Percentiles rank a stretch among this genome's conserved stretches.
Evolutionary conservation across 768 basidiomycete genomes (phyloP).

Genomic region (Daedalea quercina): DNA sequence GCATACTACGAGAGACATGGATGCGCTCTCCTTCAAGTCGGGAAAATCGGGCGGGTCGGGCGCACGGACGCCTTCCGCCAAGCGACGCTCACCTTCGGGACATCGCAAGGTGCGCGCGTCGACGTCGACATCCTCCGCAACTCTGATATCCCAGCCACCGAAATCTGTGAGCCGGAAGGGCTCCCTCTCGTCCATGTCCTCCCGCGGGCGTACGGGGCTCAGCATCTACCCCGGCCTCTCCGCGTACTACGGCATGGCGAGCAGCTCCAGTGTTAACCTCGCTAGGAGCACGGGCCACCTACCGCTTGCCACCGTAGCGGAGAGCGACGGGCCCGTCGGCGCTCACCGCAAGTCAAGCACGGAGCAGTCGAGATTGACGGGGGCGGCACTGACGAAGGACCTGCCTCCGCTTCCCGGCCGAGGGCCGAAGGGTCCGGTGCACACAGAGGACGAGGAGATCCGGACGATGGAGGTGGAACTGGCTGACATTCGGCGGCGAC

Average conservation of each 20-base stretch:
- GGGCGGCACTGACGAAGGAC: constrained; percentile 3
- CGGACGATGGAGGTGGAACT: constrained; percentile 48
- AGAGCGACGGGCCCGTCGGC: constrained; percentile 30
- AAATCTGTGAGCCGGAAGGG: constrained; percentile 35
- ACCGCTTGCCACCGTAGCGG: constrained; percentile 45
- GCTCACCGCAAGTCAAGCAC: constrained; percentile 24
- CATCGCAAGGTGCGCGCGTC: constrained; percentile 7
- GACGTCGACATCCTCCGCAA: constrained; percentile 4
- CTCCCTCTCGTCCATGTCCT: constrained; percentile 50
- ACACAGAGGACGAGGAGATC: constrained; percentile 28
- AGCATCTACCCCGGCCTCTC: constrained; percentile 19
- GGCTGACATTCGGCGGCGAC: constrained; percentile 59
- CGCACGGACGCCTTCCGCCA: constrained; percentile 16
- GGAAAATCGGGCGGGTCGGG: constrained; percentile 19
- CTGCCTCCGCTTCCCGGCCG: constrained; percentile 6
- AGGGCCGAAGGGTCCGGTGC: constrained; percentile 7
- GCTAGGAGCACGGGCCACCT: constrained; percentile 41
- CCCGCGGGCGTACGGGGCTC: constrained; percentile 24
- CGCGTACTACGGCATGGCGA: constrained; percentile 27
- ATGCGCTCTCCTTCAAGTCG: constrained; percentile 21
- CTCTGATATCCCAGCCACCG: constrained; percentile 14
- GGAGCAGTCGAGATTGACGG: constrained; percentile 8
- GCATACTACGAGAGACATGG: constrained; percentile 15
- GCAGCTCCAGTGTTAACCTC: constrained; percentile 44
- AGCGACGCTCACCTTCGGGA: constrained; percentile 15